Conservation (phyloP, 495 filamentous ascomycete species). For the Podospora fimiseda region DNA sequence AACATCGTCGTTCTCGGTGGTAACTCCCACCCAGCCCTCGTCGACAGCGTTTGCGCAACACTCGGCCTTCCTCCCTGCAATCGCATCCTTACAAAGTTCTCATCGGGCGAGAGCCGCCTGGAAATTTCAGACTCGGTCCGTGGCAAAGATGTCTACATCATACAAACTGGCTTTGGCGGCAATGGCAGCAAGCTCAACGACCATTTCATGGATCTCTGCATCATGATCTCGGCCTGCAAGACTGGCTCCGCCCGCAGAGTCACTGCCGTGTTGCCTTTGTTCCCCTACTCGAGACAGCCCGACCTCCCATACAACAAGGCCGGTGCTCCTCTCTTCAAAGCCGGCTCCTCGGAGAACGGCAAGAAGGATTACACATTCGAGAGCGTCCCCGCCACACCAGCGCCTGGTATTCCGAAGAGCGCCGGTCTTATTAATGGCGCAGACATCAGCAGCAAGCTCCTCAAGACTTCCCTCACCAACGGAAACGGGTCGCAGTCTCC, state of each 20-base stretch:
- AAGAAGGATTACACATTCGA: constrained; percentile 82
- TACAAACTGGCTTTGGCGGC: constrained; percentile 63
- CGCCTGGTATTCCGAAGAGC: constrained; percentile 57
- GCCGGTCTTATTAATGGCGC: constrained; percentile 56
- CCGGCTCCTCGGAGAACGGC: constrained; percentile 43
- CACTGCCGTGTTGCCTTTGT: constrained; percentile 90
- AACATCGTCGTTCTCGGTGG: constrained; percentile 95
- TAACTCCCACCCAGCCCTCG: constrained; percentile 85
- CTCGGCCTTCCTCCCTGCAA: constrained; percentile 80
- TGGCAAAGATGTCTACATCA: constrained; percentile 96
- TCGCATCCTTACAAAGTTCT: constrained; percentile 84
- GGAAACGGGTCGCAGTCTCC: constrained; percentile 15
- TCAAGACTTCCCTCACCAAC: constrained; percentile 31
- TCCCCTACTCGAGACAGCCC: constrained; percentile 91
- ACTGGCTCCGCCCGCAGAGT: constrained; percentile 87
- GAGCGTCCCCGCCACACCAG: constrained; percentile 79
- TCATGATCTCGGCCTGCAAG: constrained; percentile 96
- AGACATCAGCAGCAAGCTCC: constrained; percentile 63
- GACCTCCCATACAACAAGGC: constrained; percentile 95
- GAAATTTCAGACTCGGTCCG: constrained; percentile 95
- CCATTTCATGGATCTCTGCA: constrained; percentile 89
- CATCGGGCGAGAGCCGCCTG: constrained; percentile 87
- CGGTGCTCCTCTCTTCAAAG: constrained; percentile 77
- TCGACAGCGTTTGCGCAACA: constrained; percentile 76
- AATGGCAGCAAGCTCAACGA: constrained; percentile 64